Evolutionary conservation across 2,329 filamentous ascomycete genomes (phyloP).

Genomic region (Apiospora malaysiana): DNA sequence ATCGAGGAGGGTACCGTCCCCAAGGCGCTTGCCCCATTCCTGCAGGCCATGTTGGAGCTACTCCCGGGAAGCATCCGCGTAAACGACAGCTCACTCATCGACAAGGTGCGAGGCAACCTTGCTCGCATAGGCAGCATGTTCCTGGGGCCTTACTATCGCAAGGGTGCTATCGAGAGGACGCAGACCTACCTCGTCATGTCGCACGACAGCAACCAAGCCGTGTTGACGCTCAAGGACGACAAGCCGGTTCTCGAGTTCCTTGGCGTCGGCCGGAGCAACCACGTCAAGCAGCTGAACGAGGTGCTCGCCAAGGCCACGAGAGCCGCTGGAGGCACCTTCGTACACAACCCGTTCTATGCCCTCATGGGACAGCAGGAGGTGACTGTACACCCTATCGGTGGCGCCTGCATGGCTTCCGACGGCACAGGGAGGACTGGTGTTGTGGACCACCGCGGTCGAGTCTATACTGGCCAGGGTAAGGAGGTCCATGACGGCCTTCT

Average conservation of each 20-base stretch:
- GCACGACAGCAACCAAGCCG: constrained; percentile 69
- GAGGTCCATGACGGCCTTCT: constrained; percentile 64
- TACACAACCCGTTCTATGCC: constrained; percentile 64
- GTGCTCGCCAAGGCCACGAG: constrained; percentile 60
- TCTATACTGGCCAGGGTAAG: constrained; percentile 58
- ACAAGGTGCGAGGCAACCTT: constrained; percentile 52
- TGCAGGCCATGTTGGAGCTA: constrained; percentile 62
- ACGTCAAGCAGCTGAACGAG: constrained; percentile 58
- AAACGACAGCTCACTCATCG: constrained; percentile 44
- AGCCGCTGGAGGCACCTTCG: constrained; percentile 64
- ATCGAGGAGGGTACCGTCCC: constrained; percentile 69
- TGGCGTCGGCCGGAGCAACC: constrained; percentile 61
- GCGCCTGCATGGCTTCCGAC: constrained; percentile 66
- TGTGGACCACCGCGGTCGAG: constrained; percentile 65
- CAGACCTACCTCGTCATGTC: constrained; percentile 72
- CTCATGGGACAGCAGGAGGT: constrained; percentile 62
- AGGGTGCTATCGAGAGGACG: constrained; percentile 63
- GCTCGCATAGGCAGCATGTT: constrained; percentile 59
- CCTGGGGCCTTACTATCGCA: constrained; percentile 61
- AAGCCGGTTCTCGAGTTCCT: constrained; percentile 65
- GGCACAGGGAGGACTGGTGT: constrained; percentile 62
- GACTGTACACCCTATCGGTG: constrained; percentile 71
- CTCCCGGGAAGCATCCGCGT: constrained; percentile 54
- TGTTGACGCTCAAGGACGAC: constrained; percentile 63
- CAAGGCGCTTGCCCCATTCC: constrained; percentile 58